Percentiles rank a stretch among this genome's conserved stretches.
Conservation (phyloP, 2,329 filamentous ascomycete species). For the Aciculosporium take region DNA sequence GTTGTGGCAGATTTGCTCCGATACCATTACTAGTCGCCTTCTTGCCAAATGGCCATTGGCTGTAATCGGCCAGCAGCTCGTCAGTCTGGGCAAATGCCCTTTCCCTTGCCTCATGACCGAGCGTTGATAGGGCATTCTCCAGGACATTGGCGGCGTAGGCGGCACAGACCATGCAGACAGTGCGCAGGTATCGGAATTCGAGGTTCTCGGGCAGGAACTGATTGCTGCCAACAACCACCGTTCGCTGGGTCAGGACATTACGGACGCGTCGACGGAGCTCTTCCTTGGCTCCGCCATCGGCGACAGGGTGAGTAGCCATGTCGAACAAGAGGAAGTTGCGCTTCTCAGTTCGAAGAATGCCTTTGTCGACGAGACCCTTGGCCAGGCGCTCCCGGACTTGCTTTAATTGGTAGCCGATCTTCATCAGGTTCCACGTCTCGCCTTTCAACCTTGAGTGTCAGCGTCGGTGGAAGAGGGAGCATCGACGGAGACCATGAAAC, state of each 20-base stretch:
- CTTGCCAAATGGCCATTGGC: conserved; percentile 90
- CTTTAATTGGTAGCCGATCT: conserved; percentile 98
- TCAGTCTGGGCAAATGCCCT: conserved; percentile 94
- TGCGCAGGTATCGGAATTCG: conserved; percentile 86
- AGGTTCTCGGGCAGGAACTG: conserved; percentile 88
- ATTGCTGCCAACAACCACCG: conserved; percentile 72
- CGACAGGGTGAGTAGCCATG: conserved; percentile 97
- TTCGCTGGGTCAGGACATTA: conserved; percentile 84
- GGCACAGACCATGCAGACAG: conserved; percentile 91
- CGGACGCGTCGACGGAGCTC: conserved; percentile 88
- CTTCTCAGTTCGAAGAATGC: conserved; percentile 95
- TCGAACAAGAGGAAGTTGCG: conserved; percentile 99
- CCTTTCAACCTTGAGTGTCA: conserved; percentile 35
- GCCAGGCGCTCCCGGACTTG: conserved; percentile 95
- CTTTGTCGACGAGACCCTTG: conserved; percentile 96
- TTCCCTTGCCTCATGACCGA: conserved; percentile 88
- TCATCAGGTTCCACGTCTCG: conserved; percentile 99
- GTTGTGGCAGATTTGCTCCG: conserved; percentile 80
- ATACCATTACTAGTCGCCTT: conserved; percentile 69
- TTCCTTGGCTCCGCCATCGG: conserved; percentile 91
- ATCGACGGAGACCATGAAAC: conserved; percentile 11
- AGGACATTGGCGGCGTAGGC: conserved; percentile 96
- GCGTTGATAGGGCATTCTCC: conserved; percentile 87
- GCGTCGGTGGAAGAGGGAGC: not conserved
- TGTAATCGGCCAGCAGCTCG: conserved; percentile 88